phyloP scores from a whole-genome alignment of 768 basidiomycete species.

The Leccinum longicurvipes region DNA sequence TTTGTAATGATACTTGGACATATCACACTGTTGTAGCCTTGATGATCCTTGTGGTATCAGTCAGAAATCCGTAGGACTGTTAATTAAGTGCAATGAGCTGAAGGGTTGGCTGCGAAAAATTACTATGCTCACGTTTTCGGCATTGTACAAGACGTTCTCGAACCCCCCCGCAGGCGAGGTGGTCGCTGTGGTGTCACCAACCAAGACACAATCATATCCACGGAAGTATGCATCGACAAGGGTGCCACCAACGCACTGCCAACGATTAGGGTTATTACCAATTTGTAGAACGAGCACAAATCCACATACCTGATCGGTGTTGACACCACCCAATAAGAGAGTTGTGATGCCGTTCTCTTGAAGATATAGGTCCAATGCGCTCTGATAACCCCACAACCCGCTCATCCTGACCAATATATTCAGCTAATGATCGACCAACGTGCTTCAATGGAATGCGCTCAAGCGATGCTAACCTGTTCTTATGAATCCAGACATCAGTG shows the following conservation, averaged over 20 bases:
- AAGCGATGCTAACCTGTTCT: conserved; percentile 47
- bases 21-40: conserved; percentile 5
- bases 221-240: conserved; percentile 60
- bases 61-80: conserved; percentile 54
- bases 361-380: conserved; percentile 59
- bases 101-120: neutral
- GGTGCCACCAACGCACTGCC: conserved; percentile 63
- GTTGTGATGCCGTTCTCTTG: conserved; percentile 61
- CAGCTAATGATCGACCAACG: neutral
- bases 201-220: conserved; percentile 60
- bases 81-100: neutral
- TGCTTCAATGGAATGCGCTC: neutral
- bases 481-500: conserved; percentile 71
- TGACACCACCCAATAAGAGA: conserved; percentile 62
- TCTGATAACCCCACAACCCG: conserved; percentile 62
- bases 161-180: conserved; percentile 55
- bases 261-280: neutral
- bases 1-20: neutral
- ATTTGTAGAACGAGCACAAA: neutral
- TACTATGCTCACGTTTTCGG: conserved; percentile 46
- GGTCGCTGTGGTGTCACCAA: conserved; percentile 60
- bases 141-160: conserved; percentile 58
- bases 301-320: conserved; percentile 55
- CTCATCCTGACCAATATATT: conserved; percentile 47
- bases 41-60: conserved; percentile 33